Conservation (phyloP, 2,329 filamentous ascomycete genomes). For the Fusarium austroafricanum region DNA sequence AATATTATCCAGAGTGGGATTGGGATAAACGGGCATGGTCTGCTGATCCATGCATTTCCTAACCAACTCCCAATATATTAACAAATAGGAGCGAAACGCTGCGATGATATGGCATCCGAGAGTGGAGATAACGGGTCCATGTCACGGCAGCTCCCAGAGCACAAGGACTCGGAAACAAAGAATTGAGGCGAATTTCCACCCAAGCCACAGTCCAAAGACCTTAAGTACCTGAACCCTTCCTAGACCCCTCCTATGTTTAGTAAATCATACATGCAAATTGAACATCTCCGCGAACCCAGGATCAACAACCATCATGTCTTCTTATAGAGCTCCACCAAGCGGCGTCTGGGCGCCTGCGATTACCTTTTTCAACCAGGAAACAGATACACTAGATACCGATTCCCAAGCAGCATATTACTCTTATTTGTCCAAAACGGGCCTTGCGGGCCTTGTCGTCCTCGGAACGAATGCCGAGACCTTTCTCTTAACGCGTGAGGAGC, state of each 20-base stretch:
- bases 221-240: conserved; percentile 37
- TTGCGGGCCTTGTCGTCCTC: conserved; percentile 64
- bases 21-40: background rate
- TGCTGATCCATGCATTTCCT: background rate
- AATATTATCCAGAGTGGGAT: background rate
- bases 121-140: background rate
- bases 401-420: conserved; percentile 63
- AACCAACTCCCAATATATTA: background rate
- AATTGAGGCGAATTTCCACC: background rate
- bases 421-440: conserved; percentile 62
- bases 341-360: conserved; percentile 65
- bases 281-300: background rate
- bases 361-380: conserved; percentile 63
- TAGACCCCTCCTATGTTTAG: background rate
- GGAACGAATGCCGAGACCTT: conserved; percentile 69
- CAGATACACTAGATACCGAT: conserved; percentile 60
- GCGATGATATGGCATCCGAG: background rate
- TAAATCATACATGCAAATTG: background rate
- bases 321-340: conserved; percentile 40
- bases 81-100: conserved; percentile 1
- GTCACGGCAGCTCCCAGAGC: background rate
- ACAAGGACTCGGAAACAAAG: background rate
- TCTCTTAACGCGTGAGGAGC: conserved; percentile 68
- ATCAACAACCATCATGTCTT: conserved; percentile 23
- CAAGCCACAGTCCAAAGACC: background rate